Base-by-base conservation (phyloP, 2,329 filamentous ascomycete genomes). In the Thelonectria rubi region DNA sequence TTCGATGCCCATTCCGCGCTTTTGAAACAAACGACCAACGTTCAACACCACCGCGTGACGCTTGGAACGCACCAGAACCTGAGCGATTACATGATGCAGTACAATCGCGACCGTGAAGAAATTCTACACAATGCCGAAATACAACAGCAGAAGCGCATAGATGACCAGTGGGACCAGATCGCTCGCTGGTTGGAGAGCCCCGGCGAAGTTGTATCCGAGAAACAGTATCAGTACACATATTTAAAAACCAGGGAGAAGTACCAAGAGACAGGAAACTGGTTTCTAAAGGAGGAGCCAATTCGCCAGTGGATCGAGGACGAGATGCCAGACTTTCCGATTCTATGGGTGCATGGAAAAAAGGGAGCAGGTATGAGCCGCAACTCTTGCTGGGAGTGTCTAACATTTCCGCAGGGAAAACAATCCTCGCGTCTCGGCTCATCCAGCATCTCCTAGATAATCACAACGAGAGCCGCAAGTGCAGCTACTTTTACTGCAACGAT, bases 401-500 rank as follows among this genome's bases (percentile, higher is more conserved):
- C 15, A 52, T 15, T 37, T 32, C 50, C 30, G 11, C 0, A 79
- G 78, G 79, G 2, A 82, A 82, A 69, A 78, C 78, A 0, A 66
- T 80, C 8, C 71, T 82, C 17, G 72, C 79, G 1, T 80, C 80
- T 0, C 55, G 72, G 1, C 69, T 81, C 15, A 65, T 81, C 5
- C 73, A 80, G 30, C 60, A 75, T 37, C 34, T 37, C 53, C 56
- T 14, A 18, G 39, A 14, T 40, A 52, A 24, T 1, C 8, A 26
- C 2, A 15, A 10, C 6, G 4, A 5, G 9, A 47, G 39, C 2
- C 63, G 67, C 8, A 70, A 71, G 39, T 74, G 74, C 2, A 69
- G 71, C 42, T 81, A 75, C 61, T 81, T 80, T 63, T 81, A 81
- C 65, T 81, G 76, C 65, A 76, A 72, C n/a, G 69, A 77, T 43